Percentiles rank a stretch among this genome's conserved stretches.
Evolutionary conservation across 1,284 basidiomycete species (phyloP).

Genomic region (Malassezia pachydermatis): DNA sequence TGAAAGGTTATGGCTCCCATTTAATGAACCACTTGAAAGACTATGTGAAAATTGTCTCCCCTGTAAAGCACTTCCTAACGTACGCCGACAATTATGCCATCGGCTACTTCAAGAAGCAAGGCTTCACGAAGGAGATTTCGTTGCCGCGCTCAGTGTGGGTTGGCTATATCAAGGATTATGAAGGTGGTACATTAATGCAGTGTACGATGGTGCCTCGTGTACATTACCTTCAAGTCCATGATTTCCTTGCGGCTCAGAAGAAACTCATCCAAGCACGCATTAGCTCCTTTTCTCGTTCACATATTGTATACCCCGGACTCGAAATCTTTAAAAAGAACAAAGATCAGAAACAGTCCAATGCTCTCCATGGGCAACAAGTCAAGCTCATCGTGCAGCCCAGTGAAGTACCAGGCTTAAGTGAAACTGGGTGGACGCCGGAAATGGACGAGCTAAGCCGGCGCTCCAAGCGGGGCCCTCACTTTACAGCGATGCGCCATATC

Average conservation of each 20-base stretch:
- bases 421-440: conserved; percentile 85
- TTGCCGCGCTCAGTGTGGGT: conserved; percentile 86
- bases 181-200: conserved; percentile 98
- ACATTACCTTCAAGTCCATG: conserved; percentile 74
- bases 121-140: conserved; percentile 89
- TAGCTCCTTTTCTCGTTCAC: conserved; percentile 71
- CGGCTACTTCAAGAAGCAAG: conserved; percentile 95
- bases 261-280: conserved; percentile 68
- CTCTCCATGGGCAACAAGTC: not conserved
- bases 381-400: conserved; percentile 32
- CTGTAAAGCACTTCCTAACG: conserved; percentile 85
- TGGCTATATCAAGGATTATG: conserved; percentile 99
- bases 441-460: conserved; percentile 64
- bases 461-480: conserved; percentile 55
- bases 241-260: conserved; percentile 70
- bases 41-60: conserved; percentile 70
- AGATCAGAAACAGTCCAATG: conserved; percentile 17
- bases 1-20: conserved; percentile 96
- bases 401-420: conserved; percentile 49
- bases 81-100: conserved; percentile 99
- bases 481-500: conserved; percentile 67
- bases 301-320: conserved; percentile 74
- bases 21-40: conserved; percentile 98
- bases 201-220: conserved; percentile 86
- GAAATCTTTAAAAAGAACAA: conserved; percentile 62